phyloP scores from a whole-genome alignment of 1,284 basidiomycete species.

The Bjerkandera adusta region DNA sequence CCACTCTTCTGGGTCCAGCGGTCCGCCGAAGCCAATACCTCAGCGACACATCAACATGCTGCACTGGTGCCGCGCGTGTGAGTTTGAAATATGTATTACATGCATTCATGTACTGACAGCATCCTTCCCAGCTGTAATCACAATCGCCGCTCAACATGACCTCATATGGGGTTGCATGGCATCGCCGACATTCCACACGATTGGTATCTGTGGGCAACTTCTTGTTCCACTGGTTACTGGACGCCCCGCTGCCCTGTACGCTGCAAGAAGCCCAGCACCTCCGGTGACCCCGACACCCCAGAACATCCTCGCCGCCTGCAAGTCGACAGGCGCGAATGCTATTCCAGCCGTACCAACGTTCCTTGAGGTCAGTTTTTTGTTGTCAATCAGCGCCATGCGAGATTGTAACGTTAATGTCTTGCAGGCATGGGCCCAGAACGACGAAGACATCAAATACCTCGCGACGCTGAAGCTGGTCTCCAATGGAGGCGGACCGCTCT shows the following conservation, averaged over 20 bases:
- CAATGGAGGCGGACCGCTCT: slow-evolving; percentile 18
- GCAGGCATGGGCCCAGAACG: slow-evolving; percentile 16
- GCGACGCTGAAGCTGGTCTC: slow-evolving; percentile 9
- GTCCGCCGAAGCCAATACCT: slow-evolving; percentile 21
- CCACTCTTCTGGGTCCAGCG: slow-evolving; percentile 23
- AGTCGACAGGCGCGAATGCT: slow-evolving; percentile 2
- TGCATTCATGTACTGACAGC: not conserved
- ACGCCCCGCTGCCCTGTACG: slow-evolving; percentile 11
- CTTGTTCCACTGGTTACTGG: slow-evolving; percentile 11
- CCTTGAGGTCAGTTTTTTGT: slow-evolving; percentile 13
- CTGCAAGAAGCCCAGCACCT: slow-evolving; percentile 13
- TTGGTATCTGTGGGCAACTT: slow-evolving; percentile 16
- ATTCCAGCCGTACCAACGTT: slow-evolving; percentile 15
- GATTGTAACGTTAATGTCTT: not conserved
- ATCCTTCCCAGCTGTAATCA: not conserved
- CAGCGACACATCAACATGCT: slow-evolving; percentile 9
- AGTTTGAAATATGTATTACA: not conserved
- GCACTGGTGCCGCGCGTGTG: slow-evolving; percentile 10
- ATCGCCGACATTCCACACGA: slow-evolving; percentile 19
- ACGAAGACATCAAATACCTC: slow-evolving; percentile 14
- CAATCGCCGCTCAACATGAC: slow-evolving; percentile 1
- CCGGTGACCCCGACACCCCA: slow-evolving; percentile 12
- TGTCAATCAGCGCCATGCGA: too few species aligned
- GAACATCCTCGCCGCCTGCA: slow-evolving; percentile 13
- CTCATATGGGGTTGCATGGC: slow-evolving; percentile 12